Conservation (phyloP, 768 basidiomycete species). For the Clavulina sp. region DNA sequence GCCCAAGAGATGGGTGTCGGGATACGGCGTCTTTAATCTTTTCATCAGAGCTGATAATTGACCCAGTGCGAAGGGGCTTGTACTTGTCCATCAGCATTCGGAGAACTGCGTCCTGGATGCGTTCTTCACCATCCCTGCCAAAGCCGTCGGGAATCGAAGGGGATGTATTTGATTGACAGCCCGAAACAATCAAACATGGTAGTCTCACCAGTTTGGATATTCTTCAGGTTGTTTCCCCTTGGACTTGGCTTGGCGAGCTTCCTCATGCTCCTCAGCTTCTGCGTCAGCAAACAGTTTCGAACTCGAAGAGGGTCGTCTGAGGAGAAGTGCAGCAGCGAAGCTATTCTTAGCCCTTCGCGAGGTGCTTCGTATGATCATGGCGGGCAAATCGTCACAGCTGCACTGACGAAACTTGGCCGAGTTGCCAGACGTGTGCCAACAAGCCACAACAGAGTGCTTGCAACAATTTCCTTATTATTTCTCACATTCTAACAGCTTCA, state of each 20-base stretch:
- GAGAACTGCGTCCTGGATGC: slow-evolving; percentile 47
- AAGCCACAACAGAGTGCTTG: too few relatives aligned
- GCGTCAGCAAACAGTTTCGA: slow-evolving; percentile 10
- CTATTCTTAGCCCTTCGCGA: too few relatives aligned
- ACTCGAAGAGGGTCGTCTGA: too few relatives aligned
- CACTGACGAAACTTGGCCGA: too few relatives aligned
- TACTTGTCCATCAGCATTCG: slow-evolving; percentile 80
- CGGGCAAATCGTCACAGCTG: too few relatives aligned
- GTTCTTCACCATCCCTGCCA: slow-evolving; percentile 67
- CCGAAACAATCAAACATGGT: background rate
- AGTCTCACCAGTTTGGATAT: background rate
- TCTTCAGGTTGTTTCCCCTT: background rate
- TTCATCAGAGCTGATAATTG: slow-evolving; percentile 43
- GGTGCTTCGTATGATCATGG: too few relatives aligned
- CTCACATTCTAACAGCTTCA: too few relatives aligned
- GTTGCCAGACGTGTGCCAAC: too few relatives aligned
- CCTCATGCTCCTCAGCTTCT: background rate
- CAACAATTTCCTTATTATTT: too few relatives aligned
- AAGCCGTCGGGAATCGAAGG: background rate
- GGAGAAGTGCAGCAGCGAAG: too few relatives aligned
- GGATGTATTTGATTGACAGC: too few relatives aligned
- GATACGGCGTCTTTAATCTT: slow-evolving; percentile 30
- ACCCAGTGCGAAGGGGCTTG: slow-evolving; percentile 54
- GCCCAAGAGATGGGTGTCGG: slow-evolving; percentile 12
- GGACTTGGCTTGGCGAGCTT: background rate